Evolutionary conservation across 768 basidiomycete genomes (phyloP).

Genomic region (Peribolospora baueri): DNA sequence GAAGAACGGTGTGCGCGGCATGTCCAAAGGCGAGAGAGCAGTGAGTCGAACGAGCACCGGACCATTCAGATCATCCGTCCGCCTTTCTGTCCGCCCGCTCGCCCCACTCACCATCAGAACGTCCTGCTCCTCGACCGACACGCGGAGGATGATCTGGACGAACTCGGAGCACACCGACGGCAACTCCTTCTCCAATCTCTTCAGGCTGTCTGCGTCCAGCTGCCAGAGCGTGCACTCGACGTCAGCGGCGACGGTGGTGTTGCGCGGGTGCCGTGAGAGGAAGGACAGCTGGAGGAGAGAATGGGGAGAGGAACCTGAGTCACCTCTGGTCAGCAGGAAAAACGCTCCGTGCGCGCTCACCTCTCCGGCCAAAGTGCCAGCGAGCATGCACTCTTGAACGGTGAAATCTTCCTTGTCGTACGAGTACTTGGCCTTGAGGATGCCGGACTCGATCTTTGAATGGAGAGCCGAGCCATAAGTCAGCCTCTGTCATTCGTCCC

Average conservation of each 20-base stretch:
- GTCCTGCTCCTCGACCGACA: conserved; percentile 7
- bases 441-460: conserved; percentile 50
- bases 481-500: neutral
- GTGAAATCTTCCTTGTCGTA: conserved; percentile 45
- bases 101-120: neutral
- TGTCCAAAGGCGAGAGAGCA: too few relatives aligned
- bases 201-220: conserved; percentile 35
- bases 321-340: neutral
- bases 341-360: neutral
- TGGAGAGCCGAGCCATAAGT: conserved; percentile 36
- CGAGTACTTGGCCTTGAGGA: conserved; percentile 55
- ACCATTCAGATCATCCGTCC: too few relatives aligned
- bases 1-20: too few relatives aligned
- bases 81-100: too few relatives aligned
- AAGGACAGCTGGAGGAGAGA: conserved; percentile 30
- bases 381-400: conserved; percentile 13
- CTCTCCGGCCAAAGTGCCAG: neutral
- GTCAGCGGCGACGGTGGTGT: conserved; percentile 67
- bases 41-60: too few relatives aligned
- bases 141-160: conserved; percentile 8
- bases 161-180: conserved; percentile 20
- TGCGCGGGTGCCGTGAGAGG: conserved; percentile 50
- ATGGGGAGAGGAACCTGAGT: neutral
- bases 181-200: conserved; percentile 38
- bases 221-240: conserved; percentile 57